Evolutionary conservation across 345 rosid genomes (phyloP), one percentile per base, ranked within the genome.

Genomic region (Bretschneidera sinensis): DNA sequence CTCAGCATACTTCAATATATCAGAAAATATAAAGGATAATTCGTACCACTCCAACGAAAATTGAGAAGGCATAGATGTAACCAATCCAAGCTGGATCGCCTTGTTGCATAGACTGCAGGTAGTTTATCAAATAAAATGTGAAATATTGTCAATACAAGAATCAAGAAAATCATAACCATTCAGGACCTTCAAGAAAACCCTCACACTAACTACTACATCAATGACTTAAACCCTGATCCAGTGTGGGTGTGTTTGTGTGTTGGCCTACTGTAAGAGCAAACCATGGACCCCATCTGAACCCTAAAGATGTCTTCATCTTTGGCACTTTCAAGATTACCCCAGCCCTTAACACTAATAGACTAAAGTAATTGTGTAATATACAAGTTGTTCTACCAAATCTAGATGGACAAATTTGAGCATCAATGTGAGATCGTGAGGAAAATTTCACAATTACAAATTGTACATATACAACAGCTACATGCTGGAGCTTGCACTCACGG

Each of bases 21-120:
- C 14, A 60, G 62, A 35, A 24, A 55, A 33, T 55, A 56, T 33
- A 66, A 68, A n/a, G 33, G 24, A 63, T 18, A 53, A 17, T 66
- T 43, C 92, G 39, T 94, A 94, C 99, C 99, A 94, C 99, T 74
- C 97, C 99, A 61, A 65, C 85, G 67, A 90, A 94, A 65, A 94
- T 94, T 69, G 81, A 76, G 78, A 90, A 78, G 55, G 99, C 99
- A 58, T 85, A 94, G 75, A 94, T 66, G 70, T 94, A 94, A 56
- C 99, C 99, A 55, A 83, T 81, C 92, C 85, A 90, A 60, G 96
- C 92, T 61, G 97, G 96, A 73, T 83, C 92, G 34, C 85, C 89
- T 64, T 67, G 79, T 88, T 94, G 99, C 99, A 94, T 94, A 61
- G 99, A 90, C 99, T 94, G 96, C 81, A 83, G 57, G 69, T 39